Conservation (phyloP, 306 rosid genomes). For the Quercus alba region DNA sequence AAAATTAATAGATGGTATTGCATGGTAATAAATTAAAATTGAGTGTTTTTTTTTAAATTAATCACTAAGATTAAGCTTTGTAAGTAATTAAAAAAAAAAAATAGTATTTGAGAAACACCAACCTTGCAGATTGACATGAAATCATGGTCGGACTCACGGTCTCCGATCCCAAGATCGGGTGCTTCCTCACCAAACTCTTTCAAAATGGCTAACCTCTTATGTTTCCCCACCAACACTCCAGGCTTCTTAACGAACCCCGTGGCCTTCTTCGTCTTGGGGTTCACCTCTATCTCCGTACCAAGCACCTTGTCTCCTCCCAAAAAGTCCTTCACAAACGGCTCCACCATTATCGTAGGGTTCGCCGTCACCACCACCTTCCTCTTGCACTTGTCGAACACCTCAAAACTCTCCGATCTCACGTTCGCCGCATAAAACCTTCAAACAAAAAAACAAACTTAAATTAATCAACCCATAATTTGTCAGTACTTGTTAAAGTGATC, state of each 20-base stretch:
- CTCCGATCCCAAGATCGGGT: conserved; percentile 88
- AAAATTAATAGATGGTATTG: too few species aligned
- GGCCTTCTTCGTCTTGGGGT: conserved; percentile 91
- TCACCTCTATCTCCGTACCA: conserved; percentile 90
- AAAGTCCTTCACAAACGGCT: conserved; percentile 79
- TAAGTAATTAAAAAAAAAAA: too few species aligned
- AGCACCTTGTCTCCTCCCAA: conserved; percentile 85
- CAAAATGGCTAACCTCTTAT: conserved; percentile 57
- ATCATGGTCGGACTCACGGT: conserved; percentile 79
- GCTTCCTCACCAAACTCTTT: conserved; percentile 72
- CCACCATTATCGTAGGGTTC: conserved; percentile 93
- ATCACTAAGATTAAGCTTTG: too few species aligned
- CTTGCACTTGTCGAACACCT: conserved; percentile 76
- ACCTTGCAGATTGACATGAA: conserved; percentile 98
- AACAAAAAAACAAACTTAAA: neutral
- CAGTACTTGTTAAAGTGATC: too few species aligned
- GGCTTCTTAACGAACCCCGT: conserved; percentile 94
- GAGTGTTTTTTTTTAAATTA: too few species aligned
- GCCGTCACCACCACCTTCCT: conserved; percentile 93
- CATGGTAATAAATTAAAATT: too few species aligned
- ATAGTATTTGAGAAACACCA: neutral
- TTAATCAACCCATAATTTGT: too few species aligned
- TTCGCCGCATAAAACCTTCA: conserved; percentile 87
- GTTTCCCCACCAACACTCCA: conserved; percentile 79
- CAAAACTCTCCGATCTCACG: conserved; percentile 84